phyloP scores from a whole-genome alignment of 805 yeast species.

The Priceomyces castillae region DNA sequence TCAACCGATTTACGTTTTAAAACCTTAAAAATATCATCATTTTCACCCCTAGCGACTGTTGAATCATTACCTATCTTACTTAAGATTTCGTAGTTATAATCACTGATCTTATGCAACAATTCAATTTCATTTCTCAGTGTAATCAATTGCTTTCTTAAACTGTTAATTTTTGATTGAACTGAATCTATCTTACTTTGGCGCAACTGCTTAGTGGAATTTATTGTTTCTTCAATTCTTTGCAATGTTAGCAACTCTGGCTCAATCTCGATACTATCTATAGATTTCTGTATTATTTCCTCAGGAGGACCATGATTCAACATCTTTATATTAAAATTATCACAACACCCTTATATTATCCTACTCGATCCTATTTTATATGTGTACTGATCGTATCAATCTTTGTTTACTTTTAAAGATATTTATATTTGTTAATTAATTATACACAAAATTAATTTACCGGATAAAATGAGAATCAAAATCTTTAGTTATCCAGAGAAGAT shows the following conservation, averaged over 20 bases:
- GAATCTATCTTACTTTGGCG: slow-evolving; percentile 24
- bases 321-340: neutral
- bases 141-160: slow-evolving; percentile 10
- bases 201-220: slow-evolving; percentile 24
- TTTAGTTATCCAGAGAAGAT: neutral
- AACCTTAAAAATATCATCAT: slow-evolving; percentile 25
- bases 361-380: no score
- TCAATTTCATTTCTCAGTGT: slow-evolving; percentile 16
- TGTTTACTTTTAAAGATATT: neutral
- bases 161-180: slow-evolving; percentile 7
- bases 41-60: slow-evolving; percentile 5
- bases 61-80: slow-evolving; percentile 10
- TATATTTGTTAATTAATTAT: neutral
- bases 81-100: slow-evolving; percentile 19
- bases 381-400: neutral
- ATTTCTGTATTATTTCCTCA: slow-evolving; percentile 14
- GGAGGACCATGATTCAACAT: slow-evolving; percentile 9
- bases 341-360: no score
- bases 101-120: slow-evolving; percentile 20
- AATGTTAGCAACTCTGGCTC: slow-evolving; percentile 49
- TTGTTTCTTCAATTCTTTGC: slow-evolving; percentile 41
- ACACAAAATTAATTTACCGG: neutral
- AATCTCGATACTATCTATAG: slow-evolving; percentile 49
- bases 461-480: neutral
- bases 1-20: slow-evolving; percentile 27